Evolutionary conservation across 306 rosid genomes (phyloP).

Genomic region (Lathyrus aphaca): DNA sequence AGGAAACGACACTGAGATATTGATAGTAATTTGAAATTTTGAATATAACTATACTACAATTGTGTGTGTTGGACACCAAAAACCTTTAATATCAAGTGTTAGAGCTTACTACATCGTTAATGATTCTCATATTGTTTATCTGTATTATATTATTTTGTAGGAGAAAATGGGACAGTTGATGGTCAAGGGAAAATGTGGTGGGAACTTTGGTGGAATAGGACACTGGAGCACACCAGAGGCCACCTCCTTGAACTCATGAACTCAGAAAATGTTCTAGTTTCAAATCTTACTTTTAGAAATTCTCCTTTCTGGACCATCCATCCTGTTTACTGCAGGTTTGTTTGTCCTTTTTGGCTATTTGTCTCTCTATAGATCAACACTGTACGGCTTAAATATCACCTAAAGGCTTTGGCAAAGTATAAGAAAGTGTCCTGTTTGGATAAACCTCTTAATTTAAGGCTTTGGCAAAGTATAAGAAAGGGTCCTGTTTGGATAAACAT

Average conservation of each 20-base stretch:
- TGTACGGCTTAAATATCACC: neutral
- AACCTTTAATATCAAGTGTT: too few species aligned
- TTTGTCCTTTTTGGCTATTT: slow-evolving; percentile 17
- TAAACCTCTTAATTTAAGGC: too few species aligned
- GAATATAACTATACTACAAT: too few species aligned
- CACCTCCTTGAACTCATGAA: slow-evolving; percentile 87
- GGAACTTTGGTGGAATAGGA: slow-evolving; percentile 99
- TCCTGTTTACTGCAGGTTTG: slow-evolving; percentile 93
- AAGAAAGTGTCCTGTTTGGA: too few species aligned
- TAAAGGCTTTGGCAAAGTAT: too few species aligned
- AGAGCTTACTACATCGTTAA: too few species aligned
- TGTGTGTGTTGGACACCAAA: too few species aligned
- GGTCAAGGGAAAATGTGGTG: slow-evolving; percentile 98
- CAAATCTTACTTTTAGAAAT: slow-evolving; percentile 86
- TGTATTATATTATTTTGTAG: slow-evolving; percentile 50
- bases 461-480: too few species aligned
- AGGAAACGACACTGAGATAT: too few species aligned
- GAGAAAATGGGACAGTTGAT: slow-evolving; percentile 87
- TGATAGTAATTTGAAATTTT: too few species aligned
- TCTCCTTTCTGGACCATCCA: slow-evolving; percentile 99
- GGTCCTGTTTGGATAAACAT: too few species aligned
- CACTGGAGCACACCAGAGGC: slow-evolving; percentile 84
- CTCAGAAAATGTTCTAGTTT: slow-evolving; percentile 72
- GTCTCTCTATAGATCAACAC: neutral
- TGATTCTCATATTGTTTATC: neutral